Evolutionary conservation across 495 filamentous ascomycete genomes (phyloP).

Genomic region (Podospora australis): DNA sequence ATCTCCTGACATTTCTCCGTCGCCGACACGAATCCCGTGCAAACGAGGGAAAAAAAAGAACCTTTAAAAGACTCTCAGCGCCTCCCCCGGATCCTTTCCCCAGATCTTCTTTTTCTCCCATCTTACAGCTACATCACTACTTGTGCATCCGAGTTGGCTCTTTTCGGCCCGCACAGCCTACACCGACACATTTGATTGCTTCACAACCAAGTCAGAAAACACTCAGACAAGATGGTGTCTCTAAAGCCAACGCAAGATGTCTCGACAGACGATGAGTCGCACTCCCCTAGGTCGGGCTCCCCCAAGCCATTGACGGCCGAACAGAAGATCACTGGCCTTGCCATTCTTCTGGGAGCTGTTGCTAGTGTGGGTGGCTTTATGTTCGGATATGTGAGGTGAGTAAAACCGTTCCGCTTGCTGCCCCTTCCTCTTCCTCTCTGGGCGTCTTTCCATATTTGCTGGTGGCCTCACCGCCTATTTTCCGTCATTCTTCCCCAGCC

Average conservation of each 20-base stretch:
- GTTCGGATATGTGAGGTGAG: constrained; percentile 67
- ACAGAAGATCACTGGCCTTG: constrained; percentile 32
- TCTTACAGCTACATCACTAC: neutral
- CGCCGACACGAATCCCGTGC: neutral
- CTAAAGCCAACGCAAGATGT: neutral
- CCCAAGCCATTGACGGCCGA: constrained; percentile 7
- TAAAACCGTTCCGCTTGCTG: constrained; percentile 12
- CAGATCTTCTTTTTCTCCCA: neutral
- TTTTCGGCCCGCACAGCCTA: neutral
- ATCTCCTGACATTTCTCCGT: neutral
- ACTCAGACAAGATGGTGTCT: no score
- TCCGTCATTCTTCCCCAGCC: no score
- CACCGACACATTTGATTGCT: neutral
- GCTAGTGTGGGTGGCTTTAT: constrained; percentile 73
- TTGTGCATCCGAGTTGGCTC: neutral
- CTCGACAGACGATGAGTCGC: neutral
- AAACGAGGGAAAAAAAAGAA: neutral
- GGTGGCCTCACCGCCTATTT: no score
- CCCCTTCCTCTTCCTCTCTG: no score
- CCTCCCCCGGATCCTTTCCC: neutral
- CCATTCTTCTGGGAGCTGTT: constrained; percentile 37
- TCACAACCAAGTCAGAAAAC: neutral
- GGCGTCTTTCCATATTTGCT: no score
- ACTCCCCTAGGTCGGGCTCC: neutral
- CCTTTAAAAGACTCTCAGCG: neutral